Percentiles rank a stretch among this genome's conserved stretches.
Conservation (phyloP, 176 grass and related monocot genomes). For the Aegilops tauschii region DNA sequence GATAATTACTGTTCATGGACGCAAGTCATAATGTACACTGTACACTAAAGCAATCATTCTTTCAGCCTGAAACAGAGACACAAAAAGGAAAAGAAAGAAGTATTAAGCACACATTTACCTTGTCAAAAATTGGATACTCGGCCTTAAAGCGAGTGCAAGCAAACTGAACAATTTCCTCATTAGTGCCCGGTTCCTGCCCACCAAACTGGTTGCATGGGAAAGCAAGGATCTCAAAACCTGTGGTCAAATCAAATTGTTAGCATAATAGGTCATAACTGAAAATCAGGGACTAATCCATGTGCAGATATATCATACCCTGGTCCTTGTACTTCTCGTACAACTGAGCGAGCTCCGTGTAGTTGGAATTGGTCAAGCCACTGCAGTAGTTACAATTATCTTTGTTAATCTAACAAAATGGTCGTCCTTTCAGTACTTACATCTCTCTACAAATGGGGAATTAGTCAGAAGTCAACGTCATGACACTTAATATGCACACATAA, state of each 20-base stretch:
- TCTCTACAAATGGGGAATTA: neutral
- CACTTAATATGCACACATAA: slow-evolving; percentile 12
- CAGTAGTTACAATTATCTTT: neutral
- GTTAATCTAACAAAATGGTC: slow-evolving; percentile 5
- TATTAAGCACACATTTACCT: slow-evolving; percentile 37
- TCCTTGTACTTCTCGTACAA: slow-evolving; percentile 72
- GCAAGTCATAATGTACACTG: neutral
- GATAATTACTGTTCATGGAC: neutral
- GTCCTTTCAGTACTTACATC: neutral
- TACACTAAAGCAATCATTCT: neutral
- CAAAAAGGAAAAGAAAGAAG: neutral
- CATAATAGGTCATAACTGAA: slow-evolving; percentile 5
- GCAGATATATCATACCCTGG: slow-evolving; percentile 37
- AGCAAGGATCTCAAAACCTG: slow-evolving; percentile 89
- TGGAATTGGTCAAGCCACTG: slow-evolving; percentile 80
- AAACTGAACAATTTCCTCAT: slow-evolving; percentile 84
- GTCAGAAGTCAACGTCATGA: neutral
- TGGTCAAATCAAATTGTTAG: slow-evolving; percentile 20
- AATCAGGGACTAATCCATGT: neutral
- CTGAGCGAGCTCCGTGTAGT: slow-evolving; percentile 65
- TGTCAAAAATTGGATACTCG: slow-evolving; percentile 87
- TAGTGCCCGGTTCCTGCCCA: slow-evolving; percentile 78
- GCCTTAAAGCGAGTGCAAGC: slow-evolving; percentile 90
- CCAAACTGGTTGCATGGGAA: slow-evolving; percentile 97
- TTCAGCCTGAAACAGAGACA: neutral